Conservation (phyloP, 2,329 filamentous ascomycete species). For the Cytospora schulzeri region DNA sequence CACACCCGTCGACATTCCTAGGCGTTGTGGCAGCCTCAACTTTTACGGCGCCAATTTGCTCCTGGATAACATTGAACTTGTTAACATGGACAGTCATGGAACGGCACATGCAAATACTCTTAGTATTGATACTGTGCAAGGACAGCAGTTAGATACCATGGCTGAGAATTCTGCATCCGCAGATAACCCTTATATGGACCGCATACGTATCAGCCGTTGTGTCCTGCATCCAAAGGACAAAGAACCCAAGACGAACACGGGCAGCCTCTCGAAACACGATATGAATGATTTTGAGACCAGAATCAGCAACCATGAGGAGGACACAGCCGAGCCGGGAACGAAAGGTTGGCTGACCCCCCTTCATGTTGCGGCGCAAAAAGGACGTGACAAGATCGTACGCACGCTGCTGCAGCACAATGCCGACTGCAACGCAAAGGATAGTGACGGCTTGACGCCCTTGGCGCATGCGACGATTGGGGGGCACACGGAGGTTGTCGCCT, state of each 20-base stretch:
- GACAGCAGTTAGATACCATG: not conserved
- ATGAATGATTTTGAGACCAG: not conserved
- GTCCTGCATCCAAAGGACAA: not conserved
- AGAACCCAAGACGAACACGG: not conserved
- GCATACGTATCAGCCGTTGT: not conserved
- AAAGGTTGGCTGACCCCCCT: slow-evolving; percentile 30
- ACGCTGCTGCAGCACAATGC: slow-evolving; percentile 30
- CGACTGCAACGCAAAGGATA: slow-evolving; percentile 28
- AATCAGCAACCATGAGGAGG: not conserved
- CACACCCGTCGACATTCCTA: not conserved
- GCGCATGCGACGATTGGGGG: not conserved
- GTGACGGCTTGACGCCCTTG: not conserved
- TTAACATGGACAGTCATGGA: not conserved
- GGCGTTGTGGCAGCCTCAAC: not conserved
- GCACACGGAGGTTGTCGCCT: not conserved
- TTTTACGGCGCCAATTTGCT: not conserved
- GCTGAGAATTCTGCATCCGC: not conserved
- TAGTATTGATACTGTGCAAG: not conserved
- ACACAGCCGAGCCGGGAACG: not conserved
- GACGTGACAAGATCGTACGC: slow-evolving; percentile 28
- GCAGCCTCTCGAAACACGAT: not conserved
- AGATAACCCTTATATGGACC: not conserved
- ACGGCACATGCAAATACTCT: not conserved
- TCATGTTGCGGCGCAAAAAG: slow-evolving; percentile 32
- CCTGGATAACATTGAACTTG: not conserved